Evolutionary conservation across 352 stramenopile genomes (phyloP).

Genomic region (Globisporangium uncinulatum): DNA sequence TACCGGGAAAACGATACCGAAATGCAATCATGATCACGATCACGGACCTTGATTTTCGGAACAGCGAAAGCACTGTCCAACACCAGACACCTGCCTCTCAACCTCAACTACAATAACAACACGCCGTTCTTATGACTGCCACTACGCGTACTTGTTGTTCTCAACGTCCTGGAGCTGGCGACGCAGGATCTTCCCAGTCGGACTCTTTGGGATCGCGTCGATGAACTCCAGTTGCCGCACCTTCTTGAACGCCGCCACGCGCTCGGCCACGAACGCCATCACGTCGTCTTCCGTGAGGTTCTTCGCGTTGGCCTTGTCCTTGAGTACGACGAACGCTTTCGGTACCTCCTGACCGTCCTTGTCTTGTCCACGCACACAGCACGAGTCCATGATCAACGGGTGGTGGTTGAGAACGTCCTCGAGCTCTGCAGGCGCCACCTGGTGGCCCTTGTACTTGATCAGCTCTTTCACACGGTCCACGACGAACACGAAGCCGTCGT

Average conservation of each 20-base stretch:
- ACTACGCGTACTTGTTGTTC: conserved; percentile 14
- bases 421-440: conserved; percentile 89
- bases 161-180: conserved; percentile 59
- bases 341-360: conserved; percentile 79
- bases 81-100: too few relatives aligned
- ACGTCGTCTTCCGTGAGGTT: conserved; percentile 50
- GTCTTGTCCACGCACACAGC: conserved; percentile 57
- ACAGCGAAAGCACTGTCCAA: too few relatives aligned
- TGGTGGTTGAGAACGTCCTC: conserved; percentile 82
- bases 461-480: conserved; percentile 92
- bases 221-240: conserved; percentile 86
- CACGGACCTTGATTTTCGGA: too few relatives aligned
- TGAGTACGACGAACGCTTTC: conserved; percentile 85
- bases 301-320: conserved; percentile 20
- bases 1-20: too few relatives aligned
- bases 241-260: conserved; percentile 86
- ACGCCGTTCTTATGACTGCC: neutral
- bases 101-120: too few relatives aligned
- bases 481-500: conserved; percentile 90
- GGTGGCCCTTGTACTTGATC: conserved; percentile 93
- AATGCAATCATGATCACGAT: too few relatives aligned
- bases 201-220: conserved; percentile 84
- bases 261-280: conserved; percentile 76
- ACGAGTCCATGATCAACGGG: conserved; percentile 63
- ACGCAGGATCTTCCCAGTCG: conserved; percentile 89